These are phyloP conservation scores for Exophiala sp. DNA, from an alignment of 2,329 filamentous ascomycete species.

Conservation along the genomic window DNA sequence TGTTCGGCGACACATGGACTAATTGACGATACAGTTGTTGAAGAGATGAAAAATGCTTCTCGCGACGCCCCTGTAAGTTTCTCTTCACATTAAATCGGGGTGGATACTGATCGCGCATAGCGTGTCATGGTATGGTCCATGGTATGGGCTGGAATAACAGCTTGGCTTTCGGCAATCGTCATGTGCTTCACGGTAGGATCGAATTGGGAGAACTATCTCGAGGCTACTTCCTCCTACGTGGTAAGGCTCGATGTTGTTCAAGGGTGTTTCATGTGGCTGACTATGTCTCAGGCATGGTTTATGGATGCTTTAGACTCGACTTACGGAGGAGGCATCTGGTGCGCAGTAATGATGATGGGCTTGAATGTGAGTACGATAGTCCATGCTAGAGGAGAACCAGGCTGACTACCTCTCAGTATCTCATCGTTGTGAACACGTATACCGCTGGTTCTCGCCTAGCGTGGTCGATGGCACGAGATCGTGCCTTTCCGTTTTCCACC, in stretches of 20 bases:
- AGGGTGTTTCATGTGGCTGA: constrained; percentile 23
- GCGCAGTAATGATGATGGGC: constrained; percentile 25
- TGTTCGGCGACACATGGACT: not conserved
- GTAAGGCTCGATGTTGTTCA: constrained; percentile 2
- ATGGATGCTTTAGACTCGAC: constrained; percentile 40
- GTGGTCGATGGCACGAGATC: constrained; percentile 50
- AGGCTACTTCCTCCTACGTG: constrained; percentile 23
- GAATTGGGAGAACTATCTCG: constrained; percentile 21
- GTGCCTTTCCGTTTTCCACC: constrained; percentile 56
- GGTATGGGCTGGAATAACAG: constrained; percentile 23
- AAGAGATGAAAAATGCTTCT: constrained; percentile 54
- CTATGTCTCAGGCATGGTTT: constrained; percentile 31
- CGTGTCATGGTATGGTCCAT: constrained; percentile 24
- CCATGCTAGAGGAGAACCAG: not conserved
- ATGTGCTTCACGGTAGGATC: constrained; percentile 24
- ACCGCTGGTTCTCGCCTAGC: constrained; percentile 21
- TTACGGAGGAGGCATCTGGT: constrained; percentile 30
- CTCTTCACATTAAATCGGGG: constrained; percentile 36
- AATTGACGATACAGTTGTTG: constrained; percentile 11
- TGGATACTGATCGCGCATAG: constrained; percentile 37
- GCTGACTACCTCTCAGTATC: constrained; percentile 15
- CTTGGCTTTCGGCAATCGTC: constrained; percentile 23
- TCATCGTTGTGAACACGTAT: constrained; percentile 25
- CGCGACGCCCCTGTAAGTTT: constrained; percentile 21
- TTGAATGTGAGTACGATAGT: constrained; percentile 14